These are phyloP conservation scores for Rhododendron williamsianum DNA, from an alignment of 148 eudicot species.

Conservation along the genomic window DNA sequence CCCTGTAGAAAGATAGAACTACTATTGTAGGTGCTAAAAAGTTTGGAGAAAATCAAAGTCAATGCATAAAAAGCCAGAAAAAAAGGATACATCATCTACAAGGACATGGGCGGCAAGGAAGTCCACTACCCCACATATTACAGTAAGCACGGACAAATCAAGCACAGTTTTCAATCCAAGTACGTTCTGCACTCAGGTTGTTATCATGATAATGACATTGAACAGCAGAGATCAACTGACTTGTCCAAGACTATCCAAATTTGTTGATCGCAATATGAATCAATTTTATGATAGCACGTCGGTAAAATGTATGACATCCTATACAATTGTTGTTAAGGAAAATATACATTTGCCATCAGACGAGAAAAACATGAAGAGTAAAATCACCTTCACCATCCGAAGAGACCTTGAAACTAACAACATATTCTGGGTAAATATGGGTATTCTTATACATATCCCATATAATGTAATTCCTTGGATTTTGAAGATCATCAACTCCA, in stretches of 20 bases:
- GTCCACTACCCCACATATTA: background rate
- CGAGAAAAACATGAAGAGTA: background rate
- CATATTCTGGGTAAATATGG: constrained; percentile 76
- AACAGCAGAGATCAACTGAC: background rate
- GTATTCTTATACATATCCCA: constrained; percentile 88
- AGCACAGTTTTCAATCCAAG: background rate
- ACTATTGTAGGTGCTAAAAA: constrained; percentile 21
- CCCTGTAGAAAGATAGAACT: constrained; percentile 34
- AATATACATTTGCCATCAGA: background rate
- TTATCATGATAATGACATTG: background rate
- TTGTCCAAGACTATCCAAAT: constrained; percentile 12
- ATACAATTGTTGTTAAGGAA: background rate
- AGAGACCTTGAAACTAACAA: constrained; percentile 78
- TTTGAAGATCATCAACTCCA: constrained; percentile 77
- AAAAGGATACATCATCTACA: background rate
- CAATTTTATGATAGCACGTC: background rate
- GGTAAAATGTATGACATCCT: background rate
- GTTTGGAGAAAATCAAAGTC: background rate
- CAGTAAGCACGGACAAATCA: background rate
- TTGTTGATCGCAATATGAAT: background rate
- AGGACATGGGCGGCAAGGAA: background rate
- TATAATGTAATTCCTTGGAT: constrained; percentile 61
- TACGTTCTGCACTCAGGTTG: background rate
- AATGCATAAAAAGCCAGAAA: background rate
- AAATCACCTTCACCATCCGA: constrained; percentile 63